Percentiles rank a stretch among this genome's conserved stretches.
phyloP scores from a whole-genome alignment of 441 rosid species.

The Corymbia calophylla region DNA sequence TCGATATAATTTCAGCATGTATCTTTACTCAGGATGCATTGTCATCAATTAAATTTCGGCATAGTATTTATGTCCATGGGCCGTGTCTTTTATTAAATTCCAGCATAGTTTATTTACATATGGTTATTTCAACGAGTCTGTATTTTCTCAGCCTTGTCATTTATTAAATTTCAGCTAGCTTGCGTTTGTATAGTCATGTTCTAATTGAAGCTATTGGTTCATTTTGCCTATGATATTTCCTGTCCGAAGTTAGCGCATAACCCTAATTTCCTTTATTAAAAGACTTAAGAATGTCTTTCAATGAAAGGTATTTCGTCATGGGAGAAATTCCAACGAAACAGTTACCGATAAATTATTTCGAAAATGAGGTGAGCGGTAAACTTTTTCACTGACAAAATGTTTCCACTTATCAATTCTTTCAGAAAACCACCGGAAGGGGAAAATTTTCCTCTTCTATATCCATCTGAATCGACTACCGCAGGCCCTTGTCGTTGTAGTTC shows the following conservation, averaged over 20 bases:
- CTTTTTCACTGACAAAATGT: not conserved
- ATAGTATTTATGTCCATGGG: too few species aligned
- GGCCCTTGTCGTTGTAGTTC: not conserved
- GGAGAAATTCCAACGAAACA: not conserved
- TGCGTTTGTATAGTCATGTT: not conserved
- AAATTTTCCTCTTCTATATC: not conserved
- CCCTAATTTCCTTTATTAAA: not conserved
- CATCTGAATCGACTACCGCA: not conserved
- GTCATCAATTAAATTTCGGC: not conserved
- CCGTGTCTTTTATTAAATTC: not conserved
- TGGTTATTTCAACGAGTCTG: not conserved
- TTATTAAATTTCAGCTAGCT: too few species aligned
- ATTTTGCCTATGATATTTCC: not conserved
- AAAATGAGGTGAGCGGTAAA: not conserved
- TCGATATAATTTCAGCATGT: too few species aligned
- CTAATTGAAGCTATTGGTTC: not conserved
- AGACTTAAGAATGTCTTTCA: not conserved
- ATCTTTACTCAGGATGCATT: not conserved
- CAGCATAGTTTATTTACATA: not conserved
- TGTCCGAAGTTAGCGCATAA: not conserved
- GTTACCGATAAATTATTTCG: not conserved
- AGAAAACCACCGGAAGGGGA: not conserved
- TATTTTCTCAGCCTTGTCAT: not conserved
- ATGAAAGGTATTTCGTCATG: too few species aligned
- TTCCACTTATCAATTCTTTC: not conserved